These are phyloP conservation scores for Endocalyx cinctus DNA, from an alignment of 2,329 filamentous ascomycete species.

Conservation along the genomic window DNA sequence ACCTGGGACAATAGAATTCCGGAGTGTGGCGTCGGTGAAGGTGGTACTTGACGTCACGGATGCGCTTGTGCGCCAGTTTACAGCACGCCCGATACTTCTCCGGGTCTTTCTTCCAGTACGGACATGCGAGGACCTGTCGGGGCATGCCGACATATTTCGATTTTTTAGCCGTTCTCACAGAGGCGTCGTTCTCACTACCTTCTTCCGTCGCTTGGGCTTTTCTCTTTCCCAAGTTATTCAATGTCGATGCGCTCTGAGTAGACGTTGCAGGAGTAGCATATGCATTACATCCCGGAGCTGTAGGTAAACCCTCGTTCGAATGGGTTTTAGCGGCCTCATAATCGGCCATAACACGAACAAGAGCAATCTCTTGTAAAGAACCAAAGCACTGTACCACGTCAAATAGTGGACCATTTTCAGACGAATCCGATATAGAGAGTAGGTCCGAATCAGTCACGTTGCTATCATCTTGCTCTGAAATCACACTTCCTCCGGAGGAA, in stretches of 20 bases:
- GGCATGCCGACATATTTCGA: not conserved
- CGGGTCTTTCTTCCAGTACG: constrained; percentile 15
- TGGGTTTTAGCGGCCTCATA: not conserved
- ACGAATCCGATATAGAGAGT: not conserved
- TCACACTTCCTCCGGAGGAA: too few relatives aligned
- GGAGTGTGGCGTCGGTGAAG: constrained; percentile 11
- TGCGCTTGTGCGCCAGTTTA: constrained; percentile 8
- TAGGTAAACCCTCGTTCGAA: too few relatives aligned
- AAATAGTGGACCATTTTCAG: not conserved
- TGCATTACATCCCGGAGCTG: not conserved
- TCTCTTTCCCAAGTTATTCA: not conserved
- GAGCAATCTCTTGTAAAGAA: not conserved
- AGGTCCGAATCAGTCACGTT: not conserved
- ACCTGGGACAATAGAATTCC: constrained; percentile 11
- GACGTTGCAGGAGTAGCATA: not conserved
- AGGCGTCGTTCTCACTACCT: not conserved
- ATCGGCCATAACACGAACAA: not conserved
- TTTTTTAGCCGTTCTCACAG: not conserved
- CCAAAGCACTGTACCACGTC: not conserved
- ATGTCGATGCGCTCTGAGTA: not conserved
- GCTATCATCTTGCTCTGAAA: not conserved
- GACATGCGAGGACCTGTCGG: constrained; percentile 11
- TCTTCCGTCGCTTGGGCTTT: not conserved
- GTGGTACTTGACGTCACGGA: constrained; percentile 21
- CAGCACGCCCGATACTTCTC: constrained; percentile 9